Percentiles rank a stretch among this genome's conserved stretches.
phyloP scores from a whole-genome alignment of 768 basidiomycete species.

The Pilatotrama ljubarskyi region DNA sequence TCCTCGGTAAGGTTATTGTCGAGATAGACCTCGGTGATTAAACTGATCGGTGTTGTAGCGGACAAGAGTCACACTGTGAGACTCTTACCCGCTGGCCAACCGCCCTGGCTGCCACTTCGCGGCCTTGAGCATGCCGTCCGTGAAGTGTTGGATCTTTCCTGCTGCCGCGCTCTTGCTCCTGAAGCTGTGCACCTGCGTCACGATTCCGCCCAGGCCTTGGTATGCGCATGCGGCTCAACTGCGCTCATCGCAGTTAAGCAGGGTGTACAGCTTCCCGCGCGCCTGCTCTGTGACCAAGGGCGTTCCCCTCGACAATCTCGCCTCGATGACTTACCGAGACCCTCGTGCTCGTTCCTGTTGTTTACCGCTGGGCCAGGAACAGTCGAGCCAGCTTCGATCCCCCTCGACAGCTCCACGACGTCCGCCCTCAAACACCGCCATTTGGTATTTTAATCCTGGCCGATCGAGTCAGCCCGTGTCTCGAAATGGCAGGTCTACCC shows the following conservation, averaged over 20 bases:
- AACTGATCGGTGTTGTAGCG: no score
- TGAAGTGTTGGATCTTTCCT: no score
- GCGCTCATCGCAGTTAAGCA: background rate
- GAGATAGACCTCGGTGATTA: no score
- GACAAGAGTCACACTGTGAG: no score
- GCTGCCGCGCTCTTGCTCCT: no score
- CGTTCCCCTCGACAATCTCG: background rate
- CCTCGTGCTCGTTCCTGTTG: background rate
- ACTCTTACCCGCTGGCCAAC: no score
- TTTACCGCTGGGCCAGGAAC: background rate
- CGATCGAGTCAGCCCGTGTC: background rate
- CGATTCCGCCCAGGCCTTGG: no score
- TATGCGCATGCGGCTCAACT: background rate
- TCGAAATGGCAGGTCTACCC: slow-evolving; percentile 2
- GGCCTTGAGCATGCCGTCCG: no score
- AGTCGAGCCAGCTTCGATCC: background rate
- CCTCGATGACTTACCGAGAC: background rate
- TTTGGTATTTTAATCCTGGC: background rate
- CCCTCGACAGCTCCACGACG: background rate
- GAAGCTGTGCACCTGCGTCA: no score
- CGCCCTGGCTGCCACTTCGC: no score
- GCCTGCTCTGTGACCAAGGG: background rate
- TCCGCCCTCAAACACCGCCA: background rate
- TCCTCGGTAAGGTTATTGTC: no score
- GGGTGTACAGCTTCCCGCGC: background rate